These are phyloP conservation scores for Trametes polyzona DNA, from an alignment of 1,284 basidiomycete species.

Conservation along the genomic window DNA sequence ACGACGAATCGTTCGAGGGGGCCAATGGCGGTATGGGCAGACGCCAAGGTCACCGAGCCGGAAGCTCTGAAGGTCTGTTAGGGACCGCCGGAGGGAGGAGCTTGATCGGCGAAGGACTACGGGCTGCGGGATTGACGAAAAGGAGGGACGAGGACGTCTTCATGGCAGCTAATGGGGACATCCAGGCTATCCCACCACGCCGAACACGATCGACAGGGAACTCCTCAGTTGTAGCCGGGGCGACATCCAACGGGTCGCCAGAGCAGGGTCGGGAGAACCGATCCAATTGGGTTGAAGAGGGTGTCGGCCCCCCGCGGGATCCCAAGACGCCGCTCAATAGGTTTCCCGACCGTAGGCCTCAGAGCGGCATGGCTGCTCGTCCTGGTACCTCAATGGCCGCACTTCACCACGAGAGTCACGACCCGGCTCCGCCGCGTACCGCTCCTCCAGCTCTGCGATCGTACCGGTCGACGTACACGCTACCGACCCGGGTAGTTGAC, in stretches of 20 bases:
- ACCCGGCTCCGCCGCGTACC: constrained; percentile 35
- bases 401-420: constrained; percentile 35
- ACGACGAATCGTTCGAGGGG: constrained; percentile 34
- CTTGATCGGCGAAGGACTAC: constrained; percentile 68
- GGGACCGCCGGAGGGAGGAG: constrained; percentile 48
- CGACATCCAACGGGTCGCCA: constrained; percentile 19
- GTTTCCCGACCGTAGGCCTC: constrained; percentile 24
- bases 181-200: constrained; percentile 15
- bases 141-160: constrained; percentile 48
- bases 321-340: constrained; percentile 32
- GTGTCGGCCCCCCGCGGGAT: constrained; percentile 23
- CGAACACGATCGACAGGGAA: constrained; percentile 31
- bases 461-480: constrained; percentile 37
- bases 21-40: constrained; percentile 32
- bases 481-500: constrained; percentile 28
- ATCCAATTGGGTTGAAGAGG: constrained; percentile 19
- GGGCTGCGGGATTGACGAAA: constrained; percentile 67
- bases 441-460: constrained; percentile 41
- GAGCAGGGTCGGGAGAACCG: constrained; percentile 7
- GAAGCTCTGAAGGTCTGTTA: constrained; percentile 68
- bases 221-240: constrained; percentile 22
- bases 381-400: constrained; percentile 59
- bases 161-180: constrained; percentile 20
- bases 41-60: constrained; percentile 56
- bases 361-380: constrained; percentile 33